phyloP scores from a whole-genome alignment of 1,139 yeast species.

The Saccharomycopsis hybrid region DNA sequence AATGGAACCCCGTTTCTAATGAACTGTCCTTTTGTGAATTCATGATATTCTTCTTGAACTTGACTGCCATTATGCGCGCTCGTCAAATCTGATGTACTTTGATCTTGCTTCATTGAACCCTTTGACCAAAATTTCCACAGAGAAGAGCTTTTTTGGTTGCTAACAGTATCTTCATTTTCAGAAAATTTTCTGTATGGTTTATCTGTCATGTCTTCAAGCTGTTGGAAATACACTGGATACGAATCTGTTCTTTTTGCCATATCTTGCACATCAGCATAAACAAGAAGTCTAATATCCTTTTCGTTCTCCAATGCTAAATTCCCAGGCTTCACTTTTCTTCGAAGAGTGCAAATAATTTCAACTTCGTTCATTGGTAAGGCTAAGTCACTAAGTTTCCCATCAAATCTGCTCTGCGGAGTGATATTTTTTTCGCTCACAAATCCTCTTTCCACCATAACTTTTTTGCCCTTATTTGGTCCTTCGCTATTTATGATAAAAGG shows the following conservation, averaged over 20 bases:
- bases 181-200: conserved; percentile 4
- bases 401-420: conserved; percentile 49
- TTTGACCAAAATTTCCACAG: conserved; percentile 3
- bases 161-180: not conserved
- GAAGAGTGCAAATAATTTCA: conserved; percentile 64
- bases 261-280: conserved; percentile 70
- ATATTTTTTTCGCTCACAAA: conserved; percentile 79
- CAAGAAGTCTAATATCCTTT: conserved; percentile 50
- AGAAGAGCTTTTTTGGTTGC: not conserved
- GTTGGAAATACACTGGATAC: conserved; percentile 73
- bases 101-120: conserved; percentile 1
- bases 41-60: conserved; percentile 27
- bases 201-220: conserved; percentile 58
- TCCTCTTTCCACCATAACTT: conserved; percentile 78
- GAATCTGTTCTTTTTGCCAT: conserved; percentile 70
- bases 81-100: conserved; percentile 2
- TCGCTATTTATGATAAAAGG: conserved; percentile 48
- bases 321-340: conserved; percentile 67
- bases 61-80: too few relatives aligned
- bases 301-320: conserved; percentile 74
- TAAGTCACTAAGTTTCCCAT: conserved; percentile 45
- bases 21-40: conserved; percentile 43
- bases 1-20: conserved; percentile 82
- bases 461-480: conserved; percentile 67
- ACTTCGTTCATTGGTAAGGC: conserved; percentile 73